Base-by-base conservation (phyloP, 2,329 filamentous ascomycete species). In the Fusarium sp. region DNA sequence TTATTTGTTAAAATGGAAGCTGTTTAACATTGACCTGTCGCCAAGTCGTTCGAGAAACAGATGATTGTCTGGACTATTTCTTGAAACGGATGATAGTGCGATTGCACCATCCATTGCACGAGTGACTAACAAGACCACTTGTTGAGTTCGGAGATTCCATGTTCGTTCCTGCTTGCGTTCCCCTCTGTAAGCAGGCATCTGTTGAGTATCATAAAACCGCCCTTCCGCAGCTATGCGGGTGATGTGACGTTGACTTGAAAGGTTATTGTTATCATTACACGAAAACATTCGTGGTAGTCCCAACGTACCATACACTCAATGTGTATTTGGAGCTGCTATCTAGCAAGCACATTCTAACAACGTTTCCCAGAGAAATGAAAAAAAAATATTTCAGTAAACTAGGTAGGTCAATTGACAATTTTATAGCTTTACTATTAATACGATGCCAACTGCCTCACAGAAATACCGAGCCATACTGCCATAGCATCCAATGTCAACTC, bases 71-170 rank as follows among this genome's bases (percentile, higher is more conserved):
- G 60, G 32, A 25, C 42, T 66, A 37, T 45, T 54, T 46, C 57
- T 25, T 40, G 37, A 66, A 40, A 20, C 8, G 48, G 58, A n/a
- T 13, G 53, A 43, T 40, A 30, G 23, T 59, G 62, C 14, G 30
- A 71, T 68, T 64, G 58, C 66, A 63, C 27, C 48, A 68, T 67
- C 27, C 21, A 49, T 28, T 37, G 16, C n/a, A 32, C 14, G 18
- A 30, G 18, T 43, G 46, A 46, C n/a, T 40, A 50, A 25, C 18
- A 14, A 13, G n/a, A 7, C 25, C 25, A 27, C 18, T 47, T n/a
- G 18, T 28, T 28, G 18, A 47, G n/a, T 13, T 47, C 13, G n/a
- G 34, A 41, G 18, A n/a, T 42, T 16, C 32, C 34, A 42, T 21
- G 5, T 6, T 53, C 41, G 23, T 20, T 28, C 5, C 3, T 42